Conservation (phyloP, 2,329 filamentous ascomycete genomes). For the Alternaria ventricosa region DNA sequence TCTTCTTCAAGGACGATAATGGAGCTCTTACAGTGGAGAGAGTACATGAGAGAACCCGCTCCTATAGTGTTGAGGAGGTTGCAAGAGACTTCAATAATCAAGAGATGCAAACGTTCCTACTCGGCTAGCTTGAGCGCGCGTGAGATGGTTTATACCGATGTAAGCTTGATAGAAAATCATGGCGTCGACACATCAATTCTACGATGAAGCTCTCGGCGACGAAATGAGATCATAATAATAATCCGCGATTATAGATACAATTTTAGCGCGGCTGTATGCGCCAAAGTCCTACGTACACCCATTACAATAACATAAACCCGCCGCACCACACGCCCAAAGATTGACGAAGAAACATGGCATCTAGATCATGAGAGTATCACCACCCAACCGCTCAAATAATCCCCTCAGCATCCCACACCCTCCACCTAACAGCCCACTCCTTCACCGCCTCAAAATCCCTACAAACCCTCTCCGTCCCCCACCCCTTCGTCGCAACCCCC, state of each 20-base stretch:
- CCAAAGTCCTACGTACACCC: not conserved
- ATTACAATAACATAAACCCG: not conserved
- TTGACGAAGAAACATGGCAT: not conserved
- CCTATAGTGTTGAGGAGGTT: not conserved
- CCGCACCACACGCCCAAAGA: not conserved
- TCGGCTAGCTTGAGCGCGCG: not conserved
- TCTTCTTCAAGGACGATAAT: no score
- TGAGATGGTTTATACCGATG: not conserved
- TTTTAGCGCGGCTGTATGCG: accelerated
- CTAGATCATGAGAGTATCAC: not conserved
- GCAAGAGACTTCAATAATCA: not conserved
- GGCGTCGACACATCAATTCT: no score
- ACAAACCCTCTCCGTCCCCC: constrained; percentile 32
- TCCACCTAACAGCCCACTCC: constrained; percentile 32
- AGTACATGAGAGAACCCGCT: no score
- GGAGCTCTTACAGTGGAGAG: no score
- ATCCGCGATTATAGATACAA: not conserved
- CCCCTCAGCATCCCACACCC: not conserved
- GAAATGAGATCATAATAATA: no score
- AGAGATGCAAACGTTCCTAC: not conserved
- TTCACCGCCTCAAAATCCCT: constrained; percentile 30
- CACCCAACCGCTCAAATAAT: not conserved
- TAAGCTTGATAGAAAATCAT: accelerated
- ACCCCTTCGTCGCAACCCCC: constrained; percentile 10
- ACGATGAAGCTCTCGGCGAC: no score